Evolutionary conservation across 441 rosid genomes (phyloP), one percentile per base, ranked within the genome.

Genomic region (California macrophylla): DNA sequence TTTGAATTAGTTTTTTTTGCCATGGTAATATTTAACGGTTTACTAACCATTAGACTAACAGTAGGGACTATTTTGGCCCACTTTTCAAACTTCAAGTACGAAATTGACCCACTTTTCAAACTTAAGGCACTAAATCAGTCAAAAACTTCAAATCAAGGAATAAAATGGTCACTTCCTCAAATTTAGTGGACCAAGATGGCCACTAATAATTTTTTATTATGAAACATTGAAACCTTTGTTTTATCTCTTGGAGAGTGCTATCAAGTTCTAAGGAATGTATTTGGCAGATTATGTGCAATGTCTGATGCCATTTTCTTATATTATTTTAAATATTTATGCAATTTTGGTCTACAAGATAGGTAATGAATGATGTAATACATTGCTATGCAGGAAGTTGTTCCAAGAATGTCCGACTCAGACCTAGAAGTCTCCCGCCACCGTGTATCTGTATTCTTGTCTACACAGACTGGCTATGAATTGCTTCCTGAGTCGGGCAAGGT

Each of bases 401-500:
- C 88, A 62, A 70, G 82, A 66, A 71, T 82, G 74, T 52, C 85
- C 32, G 83, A 77, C 7, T 61, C 82, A 38, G 87, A 83, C 45
- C 72, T 86, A 45, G 79, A 78, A 70, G 83, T 81, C 32, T 85
- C 87, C 74, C 84, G 85, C 66, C 78, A 78, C 10, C 87, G 83
- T 26, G 73, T 86, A 66, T 83, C 84, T 74, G 75, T 72, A 54
- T 85, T 80, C 76, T 74, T 86, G 78, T 76, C 85, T 62, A 36
- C 76, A 9, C 87, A 81, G 71, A 85, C 87, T 66, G 89, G 85
- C 58, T 86, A 85, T 69, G 91, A 86, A 77, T 78, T 86, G 75
- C 85, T 86, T 75, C 91, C 91, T 28, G 85, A 85, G 83, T 86
- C 91, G 64, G 91, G 91, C 86, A 86, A 86, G 91, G 91, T 86